Evolutionary conservation across 192 early-diverging fungal genomes (phyloP).

Genomic region (Backusella morwellensis): DNA sequence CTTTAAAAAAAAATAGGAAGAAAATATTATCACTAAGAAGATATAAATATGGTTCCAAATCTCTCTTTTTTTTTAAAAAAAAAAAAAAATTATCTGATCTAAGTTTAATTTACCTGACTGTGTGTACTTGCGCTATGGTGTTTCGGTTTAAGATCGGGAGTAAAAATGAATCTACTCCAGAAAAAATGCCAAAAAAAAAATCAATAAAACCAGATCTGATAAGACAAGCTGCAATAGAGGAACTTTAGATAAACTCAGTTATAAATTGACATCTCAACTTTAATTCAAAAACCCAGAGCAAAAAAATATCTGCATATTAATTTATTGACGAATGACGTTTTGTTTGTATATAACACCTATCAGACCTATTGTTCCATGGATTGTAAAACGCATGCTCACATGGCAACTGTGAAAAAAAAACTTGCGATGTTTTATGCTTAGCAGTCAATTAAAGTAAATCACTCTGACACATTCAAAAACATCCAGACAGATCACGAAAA

Average conservation of each 20-base stretch:
- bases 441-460: too few relatives aligned
- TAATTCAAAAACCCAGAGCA: background rate
- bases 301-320: background rate
- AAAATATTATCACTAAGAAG: conserved; percentile 16
- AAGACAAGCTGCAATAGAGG: background rate
- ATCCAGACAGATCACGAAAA: background rate
- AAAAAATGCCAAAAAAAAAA: background rate
- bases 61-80: background rate
- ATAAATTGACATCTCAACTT: background rate
- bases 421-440: too few relatives aligned
- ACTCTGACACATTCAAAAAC: background rate
- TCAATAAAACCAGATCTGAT: background rate
- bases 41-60: background rate
- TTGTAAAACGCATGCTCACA: background rate
- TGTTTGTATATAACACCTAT: background rate
- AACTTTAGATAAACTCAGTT: background rate
- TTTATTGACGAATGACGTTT: background rate
- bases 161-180: background rate
- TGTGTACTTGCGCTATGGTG: background rate
- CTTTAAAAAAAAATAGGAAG: conserved; percentile 22
- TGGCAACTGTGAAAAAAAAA: background rate
- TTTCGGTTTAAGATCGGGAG: background rate
- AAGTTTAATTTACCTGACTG: background rate
- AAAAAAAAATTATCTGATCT: background rate
- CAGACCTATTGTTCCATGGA: background rate